These are phyloP conservation scores for Phytophthora palmivora DNA, from an alignment of 352 stramenopile genomes.

Conservation along the genomic window DNA sequence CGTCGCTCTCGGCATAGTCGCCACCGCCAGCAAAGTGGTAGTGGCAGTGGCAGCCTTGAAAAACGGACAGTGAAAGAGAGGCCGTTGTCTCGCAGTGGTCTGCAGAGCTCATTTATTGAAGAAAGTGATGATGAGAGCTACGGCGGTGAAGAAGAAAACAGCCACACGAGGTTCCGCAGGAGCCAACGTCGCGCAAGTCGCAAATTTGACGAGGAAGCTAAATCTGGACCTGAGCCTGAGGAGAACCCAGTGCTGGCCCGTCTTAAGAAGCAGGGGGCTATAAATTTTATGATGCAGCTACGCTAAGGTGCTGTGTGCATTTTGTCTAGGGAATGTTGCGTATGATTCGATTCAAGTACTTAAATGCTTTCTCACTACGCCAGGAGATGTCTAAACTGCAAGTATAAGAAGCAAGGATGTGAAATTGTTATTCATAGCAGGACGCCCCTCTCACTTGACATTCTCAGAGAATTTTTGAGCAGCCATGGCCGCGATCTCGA, in stretches of 20 bases:
- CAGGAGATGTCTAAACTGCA: background rate
- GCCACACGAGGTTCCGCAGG: constrained; percentile 39
- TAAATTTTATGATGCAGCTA: constrained; percentile 84
- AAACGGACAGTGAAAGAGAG: constrained; percentile 24
- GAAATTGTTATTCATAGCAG: constrained; percentile 18
- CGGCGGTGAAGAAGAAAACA: constrained; percentile 36
- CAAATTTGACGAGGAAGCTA: constrained; percentile 59
- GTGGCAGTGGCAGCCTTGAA: constrained; percentile 32
- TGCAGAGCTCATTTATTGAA: constrained; percentile 37
- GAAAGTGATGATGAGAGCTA: constrained; percentile 37
- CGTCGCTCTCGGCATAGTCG: constrained; percentile 25
- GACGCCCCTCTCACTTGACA: constrained; percentile 10
- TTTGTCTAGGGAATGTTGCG: constrained; percentile 39
- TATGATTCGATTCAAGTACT: constrained; percentile 32
- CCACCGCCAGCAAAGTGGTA: constrained; percentile 37
- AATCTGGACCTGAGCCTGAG: constrained; percentile 28
- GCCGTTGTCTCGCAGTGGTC: constrained; percentile 24
- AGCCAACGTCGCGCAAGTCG: constrained; percentile 52
- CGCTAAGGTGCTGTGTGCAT: constrained; percentile 37
- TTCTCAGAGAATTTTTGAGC: constrained; percentile 1
- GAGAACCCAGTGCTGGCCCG: constrained; percentile 80
- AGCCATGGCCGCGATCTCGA: constrained; percentile 65
- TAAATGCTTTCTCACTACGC: constrained; percentile 21
- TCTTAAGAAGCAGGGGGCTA: constrained; percentile 81
- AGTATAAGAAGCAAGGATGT: background rate